Conservation (phyloP, 192 early-diverging fungal genomes). For the Rhizoclosmatium sp. region DNA sequence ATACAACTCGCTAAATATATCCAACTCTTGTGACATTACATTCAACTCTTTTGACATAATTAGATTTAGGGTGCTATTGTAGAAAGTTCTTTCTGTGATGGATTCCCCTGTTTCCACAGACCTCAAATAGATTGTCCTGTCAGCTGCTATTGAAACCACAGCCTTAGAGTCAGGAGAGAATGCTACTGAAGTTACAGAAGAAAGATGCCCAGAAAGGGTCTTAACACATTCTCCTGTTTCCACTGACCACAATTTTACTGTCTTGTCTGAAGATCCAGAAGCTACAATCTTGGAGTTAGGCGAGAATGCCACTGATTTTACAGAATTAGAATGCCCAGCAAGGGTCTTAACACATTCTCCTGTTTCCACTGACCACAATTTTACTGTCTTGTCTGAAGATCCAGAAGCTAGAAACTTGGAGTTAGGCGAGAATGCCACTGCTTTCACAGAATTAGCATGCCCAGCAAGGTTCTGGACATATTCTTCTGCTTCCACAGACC, state of each 20-base stretch:
- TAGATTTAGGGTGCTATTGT: too few relatives aligned
- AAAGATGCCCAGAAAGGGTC: background rate
- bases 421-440: slow-evolving; percentile 74
- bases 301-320: background rate
- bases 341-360: background rate
- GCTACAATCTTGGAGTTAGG: background rate
- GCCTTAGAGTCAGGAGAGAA: background rate
- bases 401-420: slow-evolving; percentile 83
- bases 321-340: background rate
- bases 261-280: slow-evolving; percentile 19
- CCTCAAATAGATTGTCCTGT: background rate
- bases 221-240: background rate
- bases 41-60: too few relatives aligned
- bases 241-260: slow-evolving; percentile 52
- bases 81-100: too few relatives aligned
- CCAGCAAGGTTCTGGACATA: background rate
- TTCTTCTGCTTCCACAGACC: background rate
- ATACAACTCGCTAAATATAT: too few relatives aligned
- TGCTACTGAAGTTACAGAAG: slow-evolving; percentile 9
- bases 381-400: slow-evolving; percentile 81
- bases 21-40: too few relatives aligned
- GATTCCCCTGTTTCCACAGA: background rate
- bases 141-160: background rate
- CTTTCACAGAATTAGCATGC: background rate
- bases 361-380: slow-evolving; percentile 64